Percentiles rank a stretch among this genome's conserved stretches.
phyloP scores from a whole-genome alignment of 768 basidiomycete genomes.

The Rhodotorula sphaerocarpa region DNA sequence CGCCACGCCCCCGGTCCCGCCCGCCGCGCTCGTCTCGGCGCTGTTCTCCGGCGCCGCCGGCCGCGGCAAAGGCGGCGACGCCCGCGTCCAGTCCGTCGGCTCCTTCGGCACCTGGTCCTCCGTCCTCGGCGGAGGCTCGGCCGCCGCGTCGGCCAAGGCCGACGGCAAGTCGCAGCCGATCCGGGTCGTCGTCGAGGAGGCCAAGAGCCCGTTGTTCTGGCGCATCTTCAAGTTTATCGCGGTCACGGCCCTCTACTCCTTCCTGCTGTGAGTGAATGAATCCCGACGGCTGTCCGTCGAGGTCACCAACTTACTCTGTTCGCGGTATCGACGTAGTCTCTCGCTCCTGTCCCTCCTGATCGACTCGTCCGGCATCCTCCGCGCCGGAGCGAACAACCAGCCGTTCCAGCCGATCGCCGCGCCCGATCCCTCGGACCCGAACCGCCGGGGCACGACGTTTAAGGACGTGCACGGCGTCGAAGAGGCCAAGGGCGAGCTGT shows the following conservation, averaged over 20 bases:
- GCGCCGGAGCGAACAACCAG: slow-evolving; percentile 63
- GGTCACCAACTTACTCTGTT: slow-evolving; percentile 49
- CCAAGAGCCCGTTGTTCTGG: slow-evolving; percentile 48
- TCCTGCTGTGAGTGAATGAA: slow-evolving; percentile 47
- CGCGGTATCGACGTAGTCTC: slow-evolving; percentile 56
- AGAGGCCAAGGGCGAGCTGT: slow-evolving; percentile 82
- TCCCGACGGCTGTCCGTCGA: too few species aligned
- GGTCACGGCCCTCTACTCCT: slow-evolving; percentile 27
- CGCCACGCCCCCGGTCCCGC: slow-evolving; percentile 13
- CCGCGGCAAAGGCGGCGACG: slow-evolving; percentile 23
- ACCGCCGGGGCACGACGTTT: slow-evolving; percentile 67
- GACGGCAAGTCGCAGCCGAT: slow-evolving; percentile 57
- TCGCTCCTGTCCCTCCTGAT: slow-evolving; percentile 79
- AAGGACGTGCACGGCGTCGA: slow-evolving; percentile 95
- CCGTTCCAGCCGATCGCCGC: slow-evolving; percentile 66
- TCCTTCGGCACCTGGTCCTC: slow-evolving; percentile 17
- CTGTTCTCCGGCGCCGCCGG: slow-evolving; percentile 18
- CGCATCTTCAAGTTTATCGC: slow-evolving; percentile 26
- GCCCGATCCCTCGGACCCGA: slow-evolving; percentile 28
- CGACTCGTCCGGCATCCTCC: slow-evolving; percentile 87
- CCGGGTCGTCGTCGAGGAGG: slow-evolving; percentile 71
- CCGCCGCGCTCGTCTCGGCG: slow-evolving; percentile 42
- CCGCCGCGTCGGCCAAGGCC: slow-evolving; percentile 40
- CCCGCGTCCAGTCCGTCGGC: slow-evolving; percentile 24
- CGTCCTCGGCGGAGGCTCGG: slow-evolving; percentile 43